These are phyloP conservation scores for Colletotrichum somersetense DNA, from an alignment of 2,329 filamentous ascomycete species.

Conservation along the genomic window DNA sequence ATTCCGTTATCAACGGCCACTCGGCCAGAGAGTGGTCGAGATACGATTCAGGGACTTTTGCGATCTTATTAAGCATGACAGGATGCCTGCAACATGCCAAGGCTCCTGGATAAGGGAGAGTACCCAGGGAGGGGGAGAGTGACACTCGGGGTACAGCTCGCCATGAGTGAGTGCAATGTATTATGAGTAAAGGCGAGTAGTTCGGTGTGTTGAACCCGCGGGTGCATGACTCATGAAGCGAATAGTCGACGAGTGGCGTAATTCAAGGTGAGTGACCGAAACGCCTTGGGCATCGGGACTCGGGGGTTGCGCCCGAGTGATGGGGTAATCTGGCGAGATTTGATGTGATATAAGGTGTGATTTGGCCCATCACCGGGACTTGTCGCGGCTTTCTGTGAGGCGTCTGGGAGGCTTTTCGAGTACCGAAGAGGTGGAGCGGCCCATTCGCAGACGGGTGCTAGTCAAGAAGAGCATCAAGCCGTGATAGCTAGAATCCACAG, in stretches of 20 bases:
- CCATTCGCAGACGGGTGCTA: conserved; percentile 37
- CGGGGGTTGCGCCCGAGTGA: conserved; percentile 22
- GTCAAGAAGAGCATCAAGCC: conserved; percentile 39
- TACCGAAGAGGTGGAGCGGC: conserved; percentile 39
- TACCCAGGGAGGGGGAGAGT: conserved; percentile 15
- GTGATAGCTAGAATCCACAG: conserved; percentile 34
- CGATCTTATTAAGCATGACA: conserved; percentile 31
- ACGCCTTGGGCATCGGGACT: conserved; percentile 1
- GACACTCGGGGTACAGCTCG: conserved; percentile 12
- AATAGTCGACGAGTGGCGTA: conserved; percentile 20
- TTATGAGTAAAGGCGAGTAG: conserved; percentile 30
- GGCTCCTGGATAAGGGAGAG: conserved; percentile 15
- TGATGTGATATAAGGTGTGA: conserved; percentile 41
- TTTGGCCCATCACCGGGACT: conserved; percentile 41
- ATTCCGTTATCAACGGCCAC: conserved; percentile 26
- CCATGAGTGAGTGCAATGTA: conserved; percentile 11
- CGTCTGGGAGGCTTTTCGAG: conserved; percentile 40
- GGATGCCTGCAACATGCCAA: conserved; percentile 27
- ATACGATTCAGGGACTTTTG: conserved; percentile 38
- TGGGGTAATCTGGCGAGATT: conserved; percentile 37
- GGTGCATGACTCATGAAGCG: conserved; percentile 31
- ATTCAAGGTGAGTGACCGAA: conserved; percentile 35
- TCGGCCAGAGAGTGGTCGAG: conserved; percentile 27
- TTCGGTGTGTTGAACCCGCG: conserved; percentile 13
- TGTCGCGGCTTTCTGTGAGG: conserved; percentile 39